These are phyloP conservation scores for Phytopythium mirpurense DNA, from an alignment of 352 stramenopile genomes.

Conservation along the genomic window DNA sequence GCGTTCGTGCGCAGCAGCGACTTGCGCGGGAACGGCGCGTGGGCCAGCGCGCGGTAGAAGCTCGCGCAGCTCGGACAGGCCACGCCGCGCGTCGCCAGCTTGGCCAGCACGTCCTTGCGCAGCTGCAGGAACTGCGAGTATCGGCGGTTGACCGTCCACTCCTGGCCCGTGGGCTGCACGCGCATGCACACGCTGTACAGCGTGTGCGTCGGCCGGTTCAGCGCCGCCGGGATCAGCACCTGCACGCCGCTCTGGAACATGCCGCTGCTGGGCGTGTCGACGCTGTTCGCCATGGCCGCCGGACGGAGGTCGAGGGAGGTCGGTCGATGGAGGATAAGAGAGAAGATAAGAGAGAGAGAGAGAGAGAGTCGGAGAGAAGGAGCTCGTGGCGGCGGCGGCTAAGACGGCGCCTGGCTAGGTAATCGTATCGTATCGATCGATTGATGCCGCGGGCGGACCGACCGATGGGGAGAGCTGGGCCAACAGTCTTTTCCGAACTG, in stretches of 20 bases:
- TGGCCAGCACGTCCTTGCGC: slow-evolving; percentile 54
- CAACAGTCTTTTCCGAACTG: slow-evolving; percentile 5
- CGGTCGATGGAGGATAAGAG: too few species aligned
- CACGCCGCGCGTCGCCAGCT: slow-evolving; percentile 25
- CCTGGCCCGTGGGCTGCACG: slow-evolving; percentile 70
- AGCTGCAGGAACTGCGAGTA: slow-evolving; percentile 86
- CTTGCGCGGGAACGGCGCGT: slow-evolving; percentile 66
- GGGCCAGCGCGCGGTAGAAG: slow-evolving; percentile 52
- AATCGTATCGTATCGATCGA: too few species aligned
- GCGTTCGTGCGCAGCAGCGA: slow-evolving; percentile 65
- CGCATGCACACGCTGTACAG: slow-evolving; percentile 82
- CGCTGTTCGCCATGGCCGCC: not conserved
- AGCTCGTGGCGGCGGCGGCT: too few species aligned
- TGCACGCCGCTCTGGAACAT: slow-evolving; percentile 55
- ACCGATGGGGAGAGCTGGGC: slow-evolving; percentile 1
- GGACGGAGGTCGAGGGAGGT: too few species aligned
- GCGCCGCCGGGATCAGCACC: slow-evolving; percentile 76
- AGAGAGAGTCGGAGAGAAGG: too few species aligned
- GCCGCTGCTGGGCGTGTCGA: slow-evolving; percentile 4
- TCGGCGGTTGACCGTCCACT: slow-evolving; percentile 82
- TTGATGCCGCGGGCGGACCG: not conserved
- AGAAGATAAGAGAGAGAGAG: too few species aligned
- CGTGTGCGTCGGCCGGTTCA: slow-evolving; percentile 79
- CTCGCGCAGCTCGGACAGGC: slow-evolving; percentile 59
- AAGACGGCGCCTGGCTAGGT: too few species aligned